A percentile compares a stretch with the other conserved stretches of the same genome.
Conservation (phyloP, 2,329 filamentous ascomycete species). For the Helotiales sp. region DNA sequence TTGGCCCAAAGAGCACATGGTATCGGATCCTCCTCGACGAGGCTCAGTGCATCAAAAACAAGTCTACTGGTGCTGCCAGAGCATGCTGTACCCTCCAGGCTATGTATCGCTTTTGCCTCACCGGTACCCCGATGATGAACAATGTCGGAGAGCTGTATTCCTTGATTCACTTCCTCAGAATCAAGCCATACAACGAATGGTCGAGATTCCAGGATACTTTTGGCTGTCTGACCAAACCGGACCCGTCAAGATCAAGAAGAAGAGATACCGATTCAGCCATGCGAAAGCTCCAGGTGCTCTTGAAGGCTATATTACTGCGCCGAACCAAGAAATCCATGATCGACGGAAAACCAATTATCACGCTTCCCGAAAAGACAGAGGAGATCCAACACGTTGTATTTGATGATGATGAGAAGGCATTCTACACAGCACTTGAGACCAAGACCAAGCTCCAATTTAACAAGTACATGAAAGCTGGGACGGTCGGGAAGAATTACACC, state of each 20-base stretch:
- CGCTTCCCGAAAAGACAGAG: conserved; percentile 68
- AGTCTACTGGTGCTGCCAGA: conserved; percentile 62
- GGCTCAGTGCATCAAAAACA: conserved; percentile 82
- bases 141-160: conserved; percentile 78
- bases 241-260: not conserved
- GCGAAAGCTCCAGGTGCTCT: conserved; percentile 71
- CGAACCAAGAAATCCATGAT: conserved; percentile 81
- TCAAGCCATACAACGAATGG: conserved; percentile 73
- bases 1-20: conserved; percentile 67
- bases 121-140: conserved; percentile 91
- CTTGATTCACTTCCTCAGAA: conserved; percentile 75
- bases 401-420: conserved; percentile 64
- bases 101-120: conserved; percentile 73
- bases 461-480: conserved; percentile 72
- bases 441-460: conserved; percentile 75
- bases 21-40: conserved; percentile 78
- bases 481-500: conserved; percentile 75
- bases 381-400: conserved; percentile 68
- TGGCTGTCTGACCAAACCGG: conserved; percentile 37
- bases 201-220: conserved; percentile 59
- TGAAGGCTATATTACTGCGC: conserved; percentile 81
- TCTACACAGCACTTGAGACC: conserved; percentile 70
- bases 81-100: conserved; percentile 64
- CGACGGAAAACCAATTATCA: conserved; percentile 77
- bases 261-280: conserved; percentile 57